These are phyloP conservation scores for Pythium myriotylum DNA, from an alignment of 352 stramenopile species.

Conservation along the genomic window DNA sequence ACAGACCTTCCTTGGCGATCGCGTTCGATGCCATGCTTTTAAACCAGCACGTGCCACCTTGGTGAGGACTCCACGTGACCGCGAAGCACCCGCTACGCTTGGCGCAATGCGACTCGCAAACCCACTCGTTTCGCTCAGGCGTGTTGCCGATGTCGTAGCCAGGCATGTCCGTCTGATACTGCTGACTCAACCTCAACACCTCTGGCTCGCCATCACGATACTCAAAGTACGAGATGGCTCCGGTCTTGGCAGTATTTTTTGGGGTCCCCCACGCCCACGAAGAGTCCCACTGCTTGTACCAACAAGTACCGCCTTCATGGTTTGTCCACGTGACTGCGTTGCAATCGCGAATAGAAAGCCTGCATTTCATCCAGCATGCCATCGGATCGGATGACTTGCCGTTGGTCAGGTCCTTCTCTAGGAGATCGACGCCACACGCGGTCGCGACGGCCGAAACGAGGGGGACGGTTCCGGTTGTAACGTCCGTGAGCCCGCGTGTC, in stretches of 20 bases:
- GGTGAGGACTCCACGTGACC: background rate
- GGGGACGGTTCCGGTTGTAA: no score
- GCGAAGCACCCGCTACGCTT: background rate
- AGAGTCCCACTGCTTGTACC: background rate
- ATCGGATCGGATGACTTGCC: no score
- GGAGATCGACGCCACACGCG: no score
- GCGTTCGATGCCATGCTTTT: background rate
- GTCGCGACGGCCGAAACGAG: no score
- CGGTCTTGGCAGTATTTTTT: background rate
- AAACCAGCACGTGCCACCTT: conserved; percentile 1
- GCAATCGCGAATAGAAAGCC: background rate
- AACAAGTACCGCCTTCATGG: background rate
- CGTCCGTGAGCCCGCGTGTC: no score
- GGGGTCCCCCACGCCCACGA: background rate
- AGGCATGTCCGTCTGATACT: background rate
- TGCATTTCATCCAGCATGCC: no score
- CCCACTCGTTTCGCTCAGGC: background rate
- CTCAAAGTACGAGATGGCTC: background rate
- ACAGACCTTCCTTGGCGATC: background rate
- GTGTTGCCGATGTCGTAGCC: background rate
- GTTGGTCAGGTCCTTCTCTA: no score
- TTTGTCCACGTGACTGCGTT: background rate
- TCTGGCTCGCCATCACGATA: background rate
- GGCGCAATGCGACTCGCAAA: background rate
- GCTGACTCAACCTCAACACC: background rate